phyloP scores from a whole-genome alignment of 2,329 filamentous ascomycete genomes.

The Phyllosticta citribraziliensis region DNA sequence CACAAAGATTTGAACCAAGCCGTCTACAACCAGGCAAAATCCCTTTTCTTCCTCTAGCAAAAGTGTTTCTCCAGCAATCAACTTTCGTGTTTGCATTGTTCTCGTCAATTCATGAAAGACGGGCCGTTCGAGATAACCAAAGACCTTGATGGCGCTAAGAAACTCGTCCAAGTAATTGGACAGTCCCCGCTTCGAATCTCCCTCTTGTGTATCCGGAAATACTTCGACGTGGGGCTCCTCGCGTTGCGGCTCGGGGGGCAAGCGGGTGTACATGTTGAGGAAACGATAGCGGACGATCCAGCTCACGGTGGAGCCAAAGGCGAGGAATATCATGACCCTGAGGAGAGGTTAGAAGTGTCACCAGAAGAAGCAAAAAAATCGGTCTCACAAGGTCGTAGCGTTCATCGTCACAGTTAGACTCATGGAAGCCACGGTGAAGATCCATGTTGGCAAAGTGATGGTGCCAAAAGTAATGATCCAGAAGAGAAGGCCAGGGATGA shows the following conservation, averaged over 20 bases:
- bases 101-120: conserved; percentile 96
- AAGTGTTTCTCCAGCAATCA: conserved; percentile 92
- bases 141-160: conserved; percentile 96
- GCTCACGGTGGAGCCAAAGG: conserved; percentile 71
- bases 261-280: conserved; percentile 89
- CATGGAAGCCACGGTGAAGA: conserved; percentile 84
- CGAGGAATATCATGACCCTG: conserved; percentile 55
- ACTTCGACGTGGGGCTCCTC: conserved; percentile 94
- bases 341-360: conserved; percentile 35
- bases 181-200: conserved; percentile 78
- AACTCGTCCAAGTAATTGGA: conserved; percentile 98
- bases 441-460: conserved; percentile 77
- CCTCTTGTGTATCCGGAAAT: conserved; percentile 86
- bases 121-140: conserved; percentile 89
- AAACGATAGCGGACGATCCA: conserved; percentile 95
- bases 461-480: conserved; percentile 78
- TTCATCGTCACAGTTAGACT: conserved; percentile 98
- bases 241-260: conserved; percentile 88
- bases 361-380: neutral
- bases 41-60: conserved; percentile 96
- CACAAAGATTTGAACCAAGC: conserved; percentile 93
- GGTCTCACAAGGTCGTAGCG: conserved; percentile 75
- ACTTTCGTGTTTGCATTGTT: conserved; percentile 95
- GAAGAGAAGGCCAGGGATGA: conserved; percentile 54
- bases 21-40: conserved; percentile 95